Base-by-base conservation (phyloP, 2,329 filamentous ascomycete species). In the Pseudonectria buxi region DNA sequence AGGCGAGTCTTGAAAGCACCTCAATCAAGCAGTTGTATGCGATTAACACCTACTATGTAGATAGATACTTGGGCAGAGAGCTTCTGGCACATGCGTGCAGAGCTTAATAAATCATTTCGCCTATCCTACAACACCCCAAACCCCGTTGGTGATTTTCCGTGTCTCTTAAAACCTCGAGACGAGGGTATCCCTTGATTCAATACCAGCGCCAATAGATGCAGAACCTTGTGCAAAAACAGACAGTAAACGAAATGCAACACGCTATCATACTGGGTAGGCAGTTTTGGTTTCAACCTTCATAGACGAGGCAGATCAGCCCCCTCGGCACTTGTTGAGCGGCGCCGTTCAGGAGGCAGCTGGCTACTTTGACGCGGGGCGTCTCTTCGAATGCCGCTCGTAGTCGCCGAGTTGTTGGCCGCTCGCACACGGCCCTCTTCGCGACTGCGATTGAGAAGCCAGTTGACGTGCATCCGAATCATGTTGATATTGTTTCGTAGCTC, bases 381-480 rank as follows among this genome's bases (percentile, higher is more conserved):
- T 14, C 58, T 50, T 9, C 58, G 54, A 14, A 62, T 48, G n/a
- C 24, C 24, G 11, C 41, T 11, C 28, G 44, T 37, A 4, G 41
- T 46, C 6, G 55, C 60, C 4, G 59, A 53, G 18, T 43, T 62
- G 33, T 60, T 62, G 27, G 61, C 58, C 1, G 61, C 60, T 39
- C 62, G 49, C 25, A 61, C 54, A 14, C 64, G 59, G 1, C 60
- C 65, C 47, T 72, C 69, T 43, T 72, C 68, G 9, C 69, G 57
- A 39, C 67, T 67, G 41, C 68, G 63, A 40, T 72, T 74, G 54
- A 76, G 67, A 18, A 77, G 62, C 72, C 72, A 76, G 37, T 71
- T 70, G 29, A 76, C 69, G 44, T 78, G 72, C 72, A 77, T 76
- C 35, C 69, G 67, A 28, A 78, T 64, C 47, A 76, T 71, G 33